A percentile compares a stretch with the other conserved stretches of the same genome.
phyloP scores from a whole-genome alignment of 2,329 filamentous ascomycete species.

The Botrytis paeoniae region DNA sequence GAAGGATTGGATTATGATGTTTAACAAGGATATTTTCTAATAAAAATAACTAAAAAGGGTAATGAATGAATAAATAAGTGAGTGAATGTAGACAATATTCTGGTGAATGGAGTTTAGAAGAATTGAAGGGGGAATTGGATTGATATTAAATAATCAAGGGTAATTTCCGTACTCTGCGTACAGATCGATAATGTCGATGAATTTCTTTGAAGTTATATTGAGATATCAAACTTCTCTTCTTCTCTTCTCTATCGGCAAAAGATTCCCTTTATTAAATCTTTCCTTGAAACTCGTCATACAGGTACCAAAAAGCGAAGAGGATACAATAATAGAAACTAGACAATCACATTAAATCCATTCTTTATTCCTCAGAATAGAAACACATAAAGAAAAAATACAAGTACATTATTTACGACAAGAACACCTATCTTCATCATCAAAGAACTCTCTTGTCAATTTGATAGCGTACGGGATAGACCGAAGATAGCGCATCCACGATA shows the following conservation, averaged over 20 bases:
- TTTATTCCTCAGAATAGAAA: slow-evolving; percentile 5
- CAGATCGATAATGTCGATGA: neutral
- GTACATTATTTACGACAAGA: neutral
- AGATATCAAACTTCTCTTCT: neutral
- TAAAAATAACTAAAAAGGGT: neutral
- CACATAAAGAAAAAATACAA: neutral
- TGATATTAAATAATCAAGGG: slow-evolving; percentile 6
- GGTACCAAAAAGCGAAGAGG: neutral
- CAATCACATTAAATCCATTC: neutral
- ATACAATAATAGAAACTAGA: slow-evolving; percentile 2
- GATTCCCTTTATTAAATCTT: neutral
- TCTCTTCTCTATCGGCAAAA: neutral
- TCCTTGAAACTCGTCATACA: neutral
- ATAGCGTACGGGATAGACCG: neutral
- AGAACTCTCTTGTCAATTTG: neutral
- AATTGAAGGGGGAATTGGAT: neutral
- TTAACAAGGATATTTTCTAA: neutral
- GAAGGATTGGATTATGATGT: slow-evolving; percentile 4
- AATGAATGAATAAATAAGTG: neutral
- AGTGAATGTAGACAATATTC: slow-evolving; percentile 1
- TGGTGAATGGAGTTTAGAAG: neutral
- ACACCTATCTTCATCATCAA: neutral
- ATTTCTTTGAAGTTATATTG: slow-evolving; percentile 3
- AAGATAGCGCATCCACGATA: neutral
- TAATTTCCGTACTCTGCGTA: neutral